Base-by-base conservation (phyloP, 257 asterid genomes). In the Forsythia viridissima region DNA sequence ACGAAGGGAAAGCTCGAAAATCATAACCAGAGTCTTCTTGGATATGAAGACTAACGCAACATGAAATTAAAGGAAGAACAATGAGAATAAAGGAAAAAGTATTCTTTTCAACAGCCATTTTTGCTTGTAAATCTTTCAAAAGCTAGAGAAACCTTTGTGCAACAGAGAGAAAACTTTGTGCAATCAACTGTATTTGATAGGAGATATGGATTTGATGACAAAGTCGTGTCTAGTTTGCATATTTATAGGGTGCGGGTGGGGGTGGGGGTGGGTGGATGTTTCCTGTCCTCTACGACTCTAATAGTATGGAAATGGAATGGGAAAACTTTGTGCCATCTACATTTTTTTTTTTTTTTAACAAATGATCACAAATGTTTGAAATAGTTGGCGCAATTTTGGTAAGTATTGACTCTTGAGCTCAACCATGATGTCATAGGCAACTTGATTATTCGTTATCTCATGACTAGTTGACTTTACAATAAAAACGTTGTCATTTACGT, bases 211-310 rank as follows among this genome's bases (percentile, higher is more conserved):
- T 51, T 76, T 73, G 80, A 76, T 81, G 81, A 76, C 37, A 72
- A 70, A 65, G 72, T 24, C 39, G 66, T 77, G 78, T 18, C 16
- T 30, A 74, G 67, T 52, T 82, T 79, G 87, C 61, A 18, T 83
- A 87, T 85, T 85, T 87, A 87, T 87, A 83, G 81, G 71, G 57
- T 30, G 34, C 24, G 34, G 34, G 34, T 24, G 24, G 68, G 59
- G 39, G 36, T 67, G 41, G 71, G 66, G 8, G 51, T 41, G 80
- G 68, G 16, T 5, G 24, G 24, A 24, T 4, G 78, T 71, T 72
- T 24, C 76, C 38, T 70, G 21, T 85, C 83, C 87, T 83, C 79
- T 79, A 85, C 87, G 89, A 70, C 91, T 87, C 89, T 71, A n/a
- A 79, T 79, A 43, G 80, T 79, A 81, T 82, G 87, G 83, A 69